Conservation (phyloP, 441 rosid species). For the Aleurites moluccanus region DNA sequence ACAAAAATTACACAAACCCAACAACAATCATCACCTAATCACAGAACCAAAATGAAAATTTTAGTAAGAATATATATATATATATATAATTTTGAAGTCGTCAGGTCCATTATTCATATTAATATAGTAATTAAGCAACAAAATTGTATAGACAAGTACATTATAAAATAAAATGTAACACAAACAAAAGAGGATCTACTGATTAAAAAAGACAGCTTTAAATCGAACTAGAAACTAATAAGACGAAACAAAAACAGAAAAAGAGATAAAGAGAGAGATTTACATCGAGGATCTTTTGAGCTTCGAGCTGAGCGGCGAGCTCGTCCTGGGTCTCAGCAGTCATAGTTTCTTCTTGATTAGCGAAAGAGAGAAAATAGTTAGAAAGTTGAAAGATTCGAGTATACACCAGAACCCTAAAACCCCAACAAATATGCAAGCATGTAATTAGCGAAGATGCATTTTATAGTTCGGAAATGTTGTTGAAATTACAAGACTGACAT, state of each 20-base stretch:
- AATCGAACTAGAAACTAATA: neutral
- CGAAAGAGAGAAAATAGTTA: neutral
- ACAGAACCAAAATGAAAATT: too few relatives aligned
- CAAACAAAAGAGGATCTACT: neutral
- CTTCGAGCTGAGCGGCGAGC: slow-evolving; percentile 63
- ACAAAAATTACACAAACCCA: neutral
- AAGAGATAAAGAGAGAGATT: neutral
- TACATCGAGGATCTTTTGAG: slow-evolving; percentile 66
- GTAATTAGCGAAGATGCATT: neutral
- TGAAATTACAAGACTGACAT: slow-evolving; percentile 12
- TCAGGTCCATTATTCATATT: neutral
- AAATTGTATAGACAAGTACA: neutral
- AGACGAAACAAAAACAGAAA: neutral
- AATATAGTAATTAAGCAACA: neutral
- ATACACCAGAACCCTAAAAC: slow-evolving; percentile 47
- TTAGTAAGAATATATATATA: too few relatives aligned
- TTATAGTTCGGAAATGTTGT: neutral
- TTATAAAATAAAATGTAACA: slow-evolving; percentile 8
- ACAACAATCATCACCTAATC: neutral
- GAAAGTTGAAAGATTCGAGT: neutral
- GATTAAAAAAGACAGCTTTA: neutral
- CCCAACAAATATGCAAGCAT: slow-evolving; percentile 11
- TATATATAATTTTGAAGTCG: neutral
- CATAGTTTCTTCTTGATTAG: slow-evolving; percentile 36
- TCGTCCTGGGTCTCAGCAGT: slow-evolving; percentile 69